These are phyloP conservation scores for Clonostachys rhizophaga DNA, from an alignment of 2,329 filamentous ascomycete species.

Conservation along the genomic window DNA sequence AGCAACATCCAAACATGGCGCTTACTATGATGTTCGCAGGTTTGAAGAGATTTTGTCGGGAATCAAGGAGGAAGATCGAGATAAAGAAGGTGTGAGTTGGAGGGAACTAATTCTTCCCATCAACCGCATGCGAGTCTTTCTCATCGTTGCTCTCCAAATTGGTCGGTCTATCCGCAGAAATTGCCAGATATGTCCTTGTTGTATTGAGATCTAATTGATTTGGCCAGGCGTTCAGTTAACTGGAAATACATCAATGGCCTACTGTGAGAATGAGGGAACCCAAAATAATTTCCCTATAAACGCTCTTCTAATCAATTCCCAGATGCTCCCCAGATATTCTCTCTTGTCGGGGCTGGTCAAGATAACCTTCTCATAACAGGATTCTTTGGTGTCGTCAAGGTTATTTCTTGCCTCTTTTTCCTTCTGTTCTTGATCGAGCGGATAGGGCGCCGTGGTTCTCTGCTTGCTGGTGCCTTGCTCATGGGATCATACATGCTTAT, in stretches of 20 bases:
- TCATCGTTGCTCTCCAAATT: constrained; percentile 43
- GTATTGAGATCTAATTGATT: no score
- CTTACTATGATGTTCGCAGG: no score
- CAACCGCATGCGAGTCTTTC: constrained; percentile 40
- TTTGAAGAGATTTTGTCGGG: constrained; percentile 36
- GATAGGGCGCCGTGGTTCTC: constrained; percentile 39
- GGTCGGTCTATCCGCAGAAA: constrained; percentile 11
- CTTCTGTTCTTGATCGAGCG: constrained; percentile 43
- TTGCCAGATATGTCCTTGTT: no score
- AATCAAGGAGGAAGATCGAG: constrained; percentile 36
- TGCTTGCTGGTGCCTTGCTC: constrained; percentile 39
- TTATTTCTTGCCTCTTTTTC: constrained; percentile 39
- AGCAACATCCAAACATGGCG: no score
- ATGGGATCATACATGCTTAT: constrained; percentile 50
- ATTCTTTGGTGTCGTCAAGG: constrained; percentile 47
- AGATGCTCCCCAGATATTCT: constrained; percentile 46
- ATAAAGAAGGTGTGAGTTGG: constrained; percentile 28
- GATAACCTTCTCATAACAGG: constrained; percentile 41
- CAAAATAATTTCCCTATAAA: no score
- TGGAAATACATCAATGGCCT: constrained; percentile 44
- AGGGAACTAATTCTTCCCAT: constrained; percentile 36
- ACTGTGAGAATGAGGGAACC: constrained; percentile 23
- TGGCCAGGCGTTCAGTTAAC: constrained; percentile 33
- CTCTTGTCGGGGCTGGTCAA: constrained; percentile 39
- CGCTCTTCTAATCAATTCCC: no score